A percentile compares a stretch with the other conserved stretches of the same genome.
These are phyloP conservation scores for Solanum aculeatissimum DNA, from an alignment of 305 asterid genomes.

Conservation along the genomic window DNA sequence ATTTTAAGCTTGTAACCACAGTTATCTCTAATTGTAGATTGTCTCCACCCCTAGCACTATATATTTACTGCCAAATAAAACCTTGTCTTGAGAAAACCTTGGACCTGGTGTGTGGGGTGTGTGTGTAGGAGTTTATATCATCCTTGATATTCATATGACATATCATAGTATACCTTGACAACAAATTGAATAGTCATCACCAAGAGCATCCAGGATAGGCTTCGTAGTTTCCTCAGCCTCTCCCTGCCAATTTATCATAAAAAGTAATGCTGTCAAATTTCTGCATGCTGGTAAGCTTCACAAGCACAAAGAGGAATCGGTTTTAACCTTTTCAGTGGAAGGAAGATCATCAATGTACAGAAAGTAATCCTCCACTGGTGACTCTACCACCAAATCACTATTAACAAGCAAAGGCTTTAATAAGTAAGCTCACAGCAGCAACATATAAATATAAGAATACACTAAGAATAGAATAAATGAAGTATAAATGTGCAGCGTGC, in stretches of 20 bases:
- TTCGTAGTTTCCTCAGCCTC: slow-evolving; percentile 55
- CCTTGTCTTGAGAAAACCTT: neutral
- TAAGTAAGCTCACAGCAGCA: neutral
- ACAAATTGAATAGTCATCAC: slow-evolving; percentile 66
- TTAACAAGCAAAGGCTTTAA: neutral
- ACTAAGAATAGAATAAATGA: neutral
- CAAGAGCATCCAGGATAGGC: slow-evolving; percentile 83
- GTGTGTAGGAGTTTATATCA: neutral
- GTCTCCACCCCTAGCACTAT: neutral
- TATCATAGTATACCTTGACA: slow-evolving; percentile 52
- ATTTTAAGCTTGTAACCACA: neutral
- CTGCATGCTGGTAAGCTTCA: neutral
- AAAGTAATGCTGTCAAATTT: slow-evolving; percentile 4
- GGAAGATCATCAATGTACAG: slow-evolving; percentile 82
- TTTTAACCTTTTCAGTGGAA: slow-evolving; percentile 50
- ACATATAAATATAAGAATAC: neutral
- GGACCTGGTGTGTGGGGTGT: neutral
- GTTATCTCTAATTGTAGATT: neutral
- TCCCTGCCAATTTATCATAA: slow-evolving; percentile 30
- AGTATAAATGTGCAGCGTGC: neutral
- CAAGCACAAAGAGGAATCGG: neutral
- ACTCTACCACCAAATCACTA: slow-evolving; percentile 86
- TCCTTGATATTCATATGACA: neutral
- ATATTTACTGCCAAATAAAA: neutral
- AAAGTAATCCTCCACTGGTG: slow-evolving; percentile 88